Evolutionary conservation across 2,329 filamentous ascomycete species (phyloP), one percentile per base, ranked within the genome.

Genomic region (Talaromyces sp.): DNA sequence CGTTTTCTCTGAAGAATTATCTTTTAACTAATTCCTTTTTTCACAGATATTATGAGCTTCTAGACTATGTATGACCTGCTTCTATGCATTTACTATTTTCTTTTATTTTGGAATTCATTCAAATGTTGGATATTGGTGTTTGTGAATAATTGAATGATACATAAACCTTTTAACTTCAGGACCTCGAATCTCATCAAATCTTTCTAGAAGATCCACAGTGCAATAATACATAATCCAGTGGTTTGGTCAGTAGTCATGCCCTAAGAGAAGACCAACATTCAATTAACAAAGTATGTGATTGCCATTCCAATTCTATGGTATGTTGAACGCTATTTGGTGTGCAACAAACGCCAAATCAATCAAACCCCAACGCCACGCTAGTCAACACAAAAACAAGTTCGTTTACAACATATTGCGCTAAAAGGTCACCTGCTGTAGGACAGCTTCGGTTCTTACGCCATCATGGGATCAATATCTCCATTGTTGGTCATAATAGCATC

Each of bases 21-120:
- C 47, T 59, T 6, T 37, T 66, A 35, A 60, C 65, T 57, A 33
- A 54, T 24, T 14, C 54, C 54, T 49, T 43, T 45, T 31, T 7
- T 8, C 10, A 11, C 64, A 85, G 83, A 85, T 76, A 78, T 85
- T 68, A 83, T 85, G 80, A 85, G 81, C 70, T 84, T 84, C 67
- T 84, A 79, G 67, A 31, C 35, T 6, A 54, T 43, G 13, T 58
- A 45, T 13, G 47, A 49, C 14, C 60, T 58, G 16, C n/a, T 52
- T 61, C 47, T 11, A n/a, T 24, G 27, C 2, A 33, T 49, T 67
- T 11, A 13, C 33, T 10, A 22, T 43, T 39, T 41, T 52, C 49
- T 43, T 61, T 67, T n/a, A 14, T 57, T 27, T 59, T 50, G 27
- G 27, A 31, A 31, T 31, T 31, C 27, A 31, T 31, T 5, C 27